A percentile compares a stretch with the other conserved stretches of the same genome.
These are phyloP conservation scores for Psilocybe cyanescens DNA, from an alignment of 768 basidiomycete species.

Conservation along the genomic window DNA sequence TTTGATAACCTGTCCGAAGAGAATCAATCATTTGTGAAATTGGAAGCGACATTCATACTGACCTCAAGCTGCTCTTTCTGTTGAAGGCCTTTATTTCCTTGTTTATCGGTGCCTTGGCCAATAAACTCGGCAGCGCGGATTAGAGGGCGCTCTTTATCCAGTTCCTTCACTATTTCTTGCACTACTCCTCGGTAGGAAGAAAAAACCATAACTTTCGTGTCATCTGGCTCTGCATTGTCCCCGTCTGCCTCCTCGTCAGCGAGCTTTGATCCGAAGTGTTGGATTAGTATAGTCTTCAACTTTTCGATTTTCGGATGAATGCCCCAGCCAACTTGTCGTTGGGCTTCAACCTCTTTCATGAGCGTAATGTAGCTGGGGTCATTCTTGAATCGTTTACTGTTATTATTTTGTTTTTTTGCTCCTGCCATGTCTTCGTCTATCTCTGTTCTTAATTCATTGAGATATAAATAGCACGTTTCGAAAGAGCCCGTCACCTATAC, in stretches of 20 bases:
- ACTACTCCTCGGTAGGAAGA: conserved; percentile 89
- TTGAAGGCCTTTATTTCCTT: conserved; percentile 83
- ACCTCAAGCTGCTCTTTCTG: conserved; percentile 95
- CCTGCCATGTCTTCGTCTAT: conserved; percentile 32
- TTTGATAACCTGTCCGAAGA: conserved; percentile 66
- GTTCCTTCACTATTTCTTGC: conserved; percentile 83
- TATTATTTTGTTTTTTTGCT: conserved; percentile 41
- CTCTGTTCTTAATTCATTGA: conserved; percentile 51
- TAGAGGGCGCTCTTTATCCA: conserved; percentile 78
- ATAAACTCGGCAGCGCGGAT: conserved; percentile 87
- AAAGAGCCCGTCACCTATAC: conserved; percentile 81
- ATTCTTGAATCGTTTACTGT: conserved; percentile 48
- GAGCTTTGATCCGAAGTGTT: conserved; percentile 71
- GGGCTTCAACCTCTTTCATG: conserved; percentile 68
- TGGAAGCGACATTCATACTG: conserved; percentile 17
- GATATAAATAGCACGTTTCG: conserved; percentile 71
- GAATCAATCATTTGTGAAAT: conserved; percentile 14
- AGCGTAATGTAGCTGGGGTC: conserved; percentile 68
- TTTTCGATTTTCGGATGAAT: conserved; percentile 94
- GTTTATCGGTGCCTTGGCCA: conserved; percentile 86
- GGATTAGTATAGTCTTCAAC: conserved; percentile 70
- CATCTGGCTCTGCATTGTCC: conserved; percentile 35
- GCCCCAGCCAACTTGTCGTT: conserved; percentile 55
- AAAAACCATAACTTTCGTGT: conserved; percentile 92
- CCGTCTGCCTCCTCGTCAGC: conserved; percentile 38